Base-by-base conservation (phyloP, 2,329 filamentous ascomycete genomes). In the Colletotrichum sp. region DNA sequence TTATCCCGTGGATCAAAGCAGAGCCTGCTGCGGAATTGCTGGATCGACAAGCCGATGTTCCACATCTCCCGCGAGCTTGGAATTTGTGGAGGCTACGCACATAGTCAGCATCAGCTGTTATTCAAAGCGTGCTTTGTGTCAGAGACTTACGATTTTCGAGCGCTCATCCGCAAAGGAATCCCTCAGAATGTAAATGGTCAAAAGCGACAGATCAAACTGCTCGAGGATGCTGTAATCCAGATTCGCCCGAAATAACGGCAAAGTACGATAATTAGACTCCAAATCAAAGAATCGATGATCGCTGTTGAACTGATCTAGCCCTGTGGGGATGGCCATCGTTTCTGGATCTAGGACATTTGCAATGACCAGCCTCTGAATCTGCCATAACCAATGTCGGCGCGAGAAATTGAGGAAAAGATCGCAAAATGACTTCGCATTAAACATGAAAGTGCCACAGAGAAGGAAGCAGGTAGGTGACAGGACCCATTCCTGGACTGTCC, bases 161-260 rank as follows among this genome's bases (percentile, higher is more conserved):
- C 8, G 16, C 39, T 43, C 39, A 6, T 0, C 0, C 0, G 39
- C 0, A 18, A n/a, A 0, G 16, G 6, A n/a, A n/a, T 43, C 0
- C 39, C 39, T 43, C 39, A 43, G 18, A 26, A 26, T 26, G 26
- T 26, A 26, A 26, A 26, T 6, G 5, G 26, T 6, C 26, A 26
- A 6, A 26, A 26, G 26, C 4, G 26, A 26, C 26, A 6, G 5
- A 43, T 43, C 39, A 1, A 43, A 0, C 18, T 43, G 1, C 1
- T 9, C 9, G 0, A 43, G 4, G 18, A 43, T 43, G 39, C 39
- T n/a, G 0, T 43, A 18, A 6, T 43, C 39, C 18, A 43, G 0
- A 1, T 0, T 43, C 4, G 39, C 39, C 39, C 16, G 16, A 43
- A 43, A 43, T 0, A 43, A 0, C 39, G 39, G 18, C 39, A 43